These are phyloP conservation scores for Salicornia ramosissima DNA, from an alignment of 148 eudicot genomes.

Conservation along the genomic window DNA sequence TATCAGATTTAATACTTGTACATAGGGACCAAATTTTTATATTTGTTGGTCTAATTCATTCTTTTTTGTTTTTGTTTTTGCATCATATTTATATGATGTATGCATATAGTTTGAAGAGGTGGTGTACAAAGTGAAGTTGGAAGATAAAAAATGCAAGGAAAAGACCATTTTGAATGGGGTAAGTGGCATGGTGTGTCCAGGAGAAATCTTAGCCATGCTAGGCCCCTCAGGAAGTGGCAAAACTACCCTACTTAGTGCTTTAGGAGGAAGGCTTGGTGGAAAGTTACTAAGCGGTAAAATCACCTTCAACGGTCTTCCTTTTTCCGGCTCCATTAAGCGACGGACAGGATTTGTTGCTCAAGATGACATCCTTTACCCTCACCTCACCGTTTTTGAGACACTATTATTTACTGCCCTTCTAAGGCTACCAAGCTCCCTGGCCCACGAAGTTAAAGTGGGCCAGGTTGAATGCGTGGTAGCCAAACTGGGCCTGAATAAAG, in stretches of 20 bases:
- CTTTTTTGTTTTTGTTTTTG: not conserved
- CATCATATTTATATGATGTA: not conserved
- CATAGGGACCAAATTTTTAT: no score
- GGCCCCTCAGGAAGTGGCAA: slow-evolving; percentile 99
- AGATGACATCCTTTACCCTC: slow-evolving; percentile 85
- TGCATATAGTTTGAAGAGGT: slow-evolving; percentile 89
- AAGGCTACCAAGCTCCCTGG: slow-evolving; percentile 61
- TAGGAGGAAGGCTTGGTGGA: slow-evolving; percentile 77
- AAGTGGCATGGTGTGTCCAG: slow-evolving; percentile 77
- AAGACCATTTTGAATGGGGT: slow-evolving; percentile 77
- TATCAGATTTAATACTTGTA: no score
- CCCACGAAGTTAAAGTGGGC: slow-evolving; percentile 43
- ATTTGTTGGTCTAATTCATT: not conserved
- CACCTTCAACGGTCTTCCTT: slow-evolving; percentile 67
- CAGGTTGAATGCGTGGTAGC: slow-evolving; percentile 66
- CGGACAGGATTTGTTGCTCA: slow-evolving; percentile 85
- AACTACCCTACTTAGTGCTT: slow-evolving; percentile 89
- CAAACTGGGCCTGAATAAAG: slow-evolving; percentile 60
- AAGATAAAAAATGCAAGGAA: slow-evolving; percentile 45
- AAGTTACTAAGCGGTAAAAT: slow-evolving; percentile 67
- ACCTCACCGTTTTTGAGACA: slow-evolving; percentile 85
- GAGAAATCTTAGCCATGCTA: slow-evolving; percentile 91
- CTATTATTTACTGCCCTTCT: slow-evolving; percentile 82
- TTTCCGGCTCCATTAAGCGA: slow-evolving; percentile 63
- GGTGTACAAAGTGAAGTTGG: slow-evolving; percentile 70